A percentile compares a stretch with the other conserved stretches of the same genome.
These are phyloP conservation scores for Blastocystis hominis DNA, from an alignment of 352 stramenopile species.

Conservation along the genomic window DNA sequence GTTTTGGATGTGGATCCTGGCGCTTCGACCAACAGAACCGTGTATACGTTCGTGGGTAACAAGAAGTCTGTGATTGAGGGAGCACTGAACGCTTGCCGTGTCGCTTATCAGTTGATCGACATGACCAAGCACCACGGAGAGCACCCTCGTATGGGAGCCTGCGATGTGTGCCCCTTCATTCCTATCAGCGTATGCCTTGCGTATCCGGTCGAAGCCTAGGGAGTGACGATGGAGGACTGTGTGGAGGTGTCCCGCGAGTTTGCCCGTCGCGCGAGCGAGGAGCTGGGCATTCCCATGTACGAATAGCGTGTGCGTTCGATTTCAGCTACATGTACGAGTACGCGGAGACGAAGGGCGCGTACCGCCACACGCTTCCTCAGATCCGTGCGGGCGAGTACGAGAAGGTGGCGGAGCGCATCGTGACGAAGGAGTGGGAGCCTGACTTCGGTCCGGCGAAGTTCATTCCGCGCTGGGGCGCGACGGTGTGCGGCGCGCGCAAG, in stretches of 20 bases:
- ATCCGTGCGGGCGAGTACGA: slow-evolving; percentile 60
- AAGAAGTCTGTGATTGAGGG: slow-evolving; percentile 58
- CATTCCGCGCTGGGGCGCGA: slow-evolving; percentile 59
- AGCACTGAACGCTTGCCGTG: slow-evolving; percentile 59
- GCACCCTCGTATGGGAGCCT: slow-evolving; percentile 61
- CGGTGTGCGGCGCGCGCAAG: slow-evolving; percentile 59
- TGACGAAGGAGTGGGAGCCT: slow-evolving; percentile 59
- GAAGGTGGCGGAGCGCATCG: slow-evolving; percentile 58
- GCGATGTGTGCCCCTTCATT: slow-evolving; percentile 62
- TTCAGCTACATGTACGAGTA: slow-evolving; percentile 57
- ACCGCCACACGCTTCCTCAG: slow-evolving; percentile 58
- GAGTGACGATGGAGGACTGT: slow-evolving; percentile 61
- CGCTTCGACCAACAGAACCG: slow-evolving; percentile 60
- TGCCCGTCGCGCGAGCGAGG: slow-evolving; percentile 6
- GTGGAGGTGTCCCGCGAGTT: slow-evolving; percentile 60
- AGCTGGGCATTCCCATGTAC: slow-evolving; percentile 45
- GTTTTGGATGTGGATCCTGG: slow-evolving; percentile 61
- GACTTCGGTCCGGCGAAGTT: slow-evolving; percentile 61
- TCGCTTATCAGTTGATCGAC: slow-evolving; percentile 61
- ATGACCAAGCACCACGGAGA: slow-evolving; percentile 61
- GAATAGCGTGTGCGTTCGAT: not conserved
- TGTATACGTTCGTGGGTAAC: slow-evolving; percentile 61
- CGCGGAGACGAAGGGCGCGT: slow-evolving; percentile 51
- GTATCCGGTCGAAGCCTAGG: not conserved
- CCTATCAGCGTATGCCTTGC: slow-evolving; percentile 51